These are phyloP conservation scores for Tulasnella sp. DNA, from an alignment of 768 basidiomycete genomes.

Conservation along the genomic window DNA sequence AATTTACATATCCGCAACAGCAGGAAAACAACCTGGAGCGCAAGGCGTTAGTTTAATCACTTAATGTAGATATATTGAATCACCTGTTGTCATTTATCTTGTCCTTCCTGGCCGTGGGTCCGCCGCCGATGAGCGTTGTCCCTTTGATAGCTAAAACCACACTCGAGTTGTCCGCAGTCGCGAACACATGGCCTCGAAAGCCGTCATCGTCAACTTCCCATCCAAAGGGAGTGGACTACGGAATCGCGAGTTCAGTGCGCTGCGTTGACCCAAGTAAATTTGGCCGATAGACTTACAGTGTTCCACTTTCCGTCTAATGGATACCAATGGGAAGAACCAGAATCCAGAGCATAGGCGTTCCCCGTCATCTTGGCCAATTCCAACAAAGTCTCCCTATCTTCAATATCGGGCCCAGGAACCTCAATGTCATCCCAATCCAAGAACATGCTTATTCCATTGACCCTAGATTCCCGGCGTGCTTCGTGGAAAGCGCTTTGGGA, in stretches of 20 bases:
- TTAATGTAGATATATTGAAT: constrained; percentile 40
- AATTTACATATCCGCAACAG: constrained; percentile 88
- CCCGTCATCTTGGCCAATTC: constrained; percentile 86
- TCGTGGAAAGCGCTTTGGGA: constrained; percentile 33
- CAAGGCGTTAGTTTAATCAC: background rate
- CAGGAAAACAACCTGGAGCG: constrained; percentile 56
- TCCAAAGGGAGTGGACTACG: constrained; percentile 73
- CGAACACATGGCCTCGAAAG: constrained; percentile 89
- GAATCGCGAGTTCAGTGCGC: constrained; percentile 12
- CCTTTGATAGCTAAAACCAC: constrained; percentile 91
- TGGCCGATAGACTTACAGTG: constrained; percentile 47
- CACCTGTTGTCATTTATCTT: constrained; percentile 78
- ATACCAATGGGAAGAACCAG: constrained; percentile 72
- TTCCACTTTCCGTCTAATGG: constrained; percentile 66
- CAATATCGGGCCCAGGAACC: constrained; percentile 70
- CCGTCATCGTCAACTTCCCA: constrained; percentile 92
- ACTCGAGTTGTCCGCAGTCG: constrained; percentile 76
- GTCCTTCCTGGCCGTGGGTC: constrained; percentile 87
- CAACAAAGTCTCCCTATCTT: constrained; percentile 69
- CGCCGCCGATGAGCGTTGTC: constrained; percentile 81
- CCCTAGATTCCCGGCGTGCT: constrained; percentile 19
- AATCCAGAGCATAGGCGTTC: constrained; percentile 72
- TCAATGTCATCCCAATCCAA: constrained; percentile 68
- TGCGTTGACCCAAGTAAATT: constrained; percentile 21
- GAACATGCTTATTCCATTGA: background rate